phyloP scores from a whole-genome alignment of 768 basidiomycete species.

The Psilocybe tampanensis region DNA sequence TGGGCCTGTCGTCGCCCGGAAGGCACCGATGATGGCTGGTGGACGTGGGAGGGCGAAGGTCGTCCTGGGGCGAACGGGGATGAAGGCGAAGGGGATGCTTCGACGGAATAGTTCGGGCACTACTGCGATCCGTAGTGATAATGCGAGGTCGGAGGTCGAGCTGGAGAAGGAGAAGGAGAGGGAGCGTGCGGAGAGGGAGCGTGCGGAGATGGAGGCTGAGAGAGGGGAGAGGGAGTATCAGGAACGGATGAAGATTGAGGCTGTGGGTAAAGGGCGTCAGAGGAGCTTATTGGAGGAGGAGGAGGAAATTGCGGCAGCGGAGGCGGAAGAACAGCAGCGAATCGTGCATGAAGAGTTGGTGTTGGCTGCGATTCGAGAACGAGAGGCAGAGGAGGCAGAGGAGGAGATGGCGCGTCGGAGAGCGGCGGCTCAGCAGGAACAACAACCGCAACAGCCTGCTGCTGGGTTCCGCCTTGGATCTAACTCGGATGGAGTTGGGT shows the following conservation, averaged over 20 bases:
- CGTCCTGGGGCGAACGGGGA: background rate
- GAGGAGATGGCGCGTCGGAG: conserved; percentile 3
- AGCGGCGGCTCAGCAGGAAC: conserved; percentile 9
- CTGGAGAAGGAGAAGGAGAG: conserved; percentile 13
- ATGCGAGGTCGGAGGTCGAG: background rate
- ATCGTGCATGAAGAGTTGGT: conserved; percentile 11
- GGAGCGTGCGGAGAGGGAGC: conserved; percentile 14
- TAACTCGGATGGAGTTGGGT: conserved; percentile 52
- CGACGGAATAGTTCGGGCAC: conserved; percentile 13
- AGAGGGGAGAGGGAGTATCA: conserved; percentile 4
- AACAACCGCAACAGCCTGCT: no score
- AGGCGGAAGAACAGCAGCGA: background rate
- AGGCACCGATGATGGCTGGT: background rate
- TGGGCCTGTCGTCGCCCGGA: no score
- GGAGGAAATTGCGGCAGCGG: no score
- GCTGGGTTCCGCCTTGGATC: conserved; percentile 61
- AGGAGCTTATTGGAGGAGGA: conserved; percentile 8
- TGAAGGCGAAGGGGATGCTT: background rate
- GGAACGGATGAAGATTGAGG: conserved; percentile 3
- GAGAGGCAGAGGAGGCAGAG: conserved; percentile 4
- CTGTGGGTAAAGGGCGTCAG: conserved; percentile 10
- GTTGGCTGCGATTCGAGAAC: background rate
- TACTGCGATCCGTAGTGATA: background rate
- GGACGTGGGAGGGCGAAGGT: conserved; percentile 7
- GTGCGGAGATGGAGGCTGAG: conserved; percentile 9